Conservation (phyloP, 2,329 filamentous ascomycete genomes). For the Chrysoporthe cubensis region DNA sequence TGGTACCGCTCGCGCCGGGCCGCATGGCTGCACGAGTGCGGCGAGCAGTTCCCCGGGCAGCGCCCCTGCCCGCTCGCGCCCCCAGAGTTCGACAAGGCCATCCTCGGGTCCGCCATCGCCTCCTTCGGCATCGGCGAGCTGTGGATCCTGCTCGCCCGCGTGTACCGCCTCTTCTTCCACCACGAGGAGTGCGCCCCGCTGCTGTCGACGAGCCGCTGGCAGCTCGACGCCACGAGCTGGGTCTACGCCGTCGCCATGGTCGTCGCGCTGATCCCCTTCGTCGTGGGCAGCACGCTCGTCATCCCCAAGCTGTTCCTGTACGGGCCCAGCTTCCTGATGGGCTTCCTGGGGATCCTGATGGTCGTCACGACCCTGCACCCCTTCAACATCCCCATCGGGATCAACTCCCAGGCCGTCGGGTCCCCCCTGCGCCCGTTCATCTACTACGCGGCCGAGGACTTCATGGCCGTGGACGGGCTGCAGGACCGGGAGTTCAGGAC, state of each 20-base stretch:
- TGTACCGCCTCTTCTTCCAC: constrained; percentile 21
- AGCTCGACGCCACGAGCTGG: constrained; percentile 29
- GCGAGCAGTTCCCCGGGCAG: not conserved
- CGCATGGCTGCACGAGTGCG: not conserved
- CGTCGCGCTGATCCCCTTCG: constrained; percentile 25
- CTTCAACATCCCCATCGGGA: constrained; percentile 23
- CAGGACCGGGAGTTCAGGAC: constrained; percentile 27
- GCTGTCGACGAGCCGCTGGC: constrained; percentile 21
- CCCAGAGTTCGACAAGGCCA: constrained; percentile 22
- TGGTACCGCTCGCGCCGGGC: constrained; percentile 16
- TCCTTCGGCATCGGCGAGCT: constrained; percentile 45
- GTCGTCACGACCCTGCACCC: constrained; percentile 20
- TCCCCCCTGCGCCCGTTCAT: constrained; percentile 24
- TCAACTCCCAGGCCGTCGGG: constrained; percentile 23
- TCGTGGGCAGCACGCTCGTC: constrained; percentile 21
- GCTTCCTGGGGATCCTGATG: constrained; percentile 23
- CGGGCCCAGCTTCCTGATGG: constrained; percentile 27
- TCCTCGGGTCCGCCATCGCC: constrained; percentile 71
- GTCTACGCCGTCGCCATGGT: constrained; percentile 22
- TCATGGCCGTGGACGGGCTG: constrained; percentile 27
- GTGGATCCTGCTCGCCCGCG: constrained; percentile 25
- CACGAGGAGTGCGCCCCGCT: constrained; percentile 27
- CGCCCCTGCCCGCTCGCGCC: constrained; percentile 15
- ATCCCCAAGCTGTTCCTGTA: constrained; percentile 26
- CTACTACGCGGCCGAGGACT: constrained; percentile 29